A percentile compares a stretch with the other conserved stretches of the same genome.
phyloP scores from a whole-genome alignment of 805 yeast genomes.

The Schizosaccharomyces japonicus region DNA sequence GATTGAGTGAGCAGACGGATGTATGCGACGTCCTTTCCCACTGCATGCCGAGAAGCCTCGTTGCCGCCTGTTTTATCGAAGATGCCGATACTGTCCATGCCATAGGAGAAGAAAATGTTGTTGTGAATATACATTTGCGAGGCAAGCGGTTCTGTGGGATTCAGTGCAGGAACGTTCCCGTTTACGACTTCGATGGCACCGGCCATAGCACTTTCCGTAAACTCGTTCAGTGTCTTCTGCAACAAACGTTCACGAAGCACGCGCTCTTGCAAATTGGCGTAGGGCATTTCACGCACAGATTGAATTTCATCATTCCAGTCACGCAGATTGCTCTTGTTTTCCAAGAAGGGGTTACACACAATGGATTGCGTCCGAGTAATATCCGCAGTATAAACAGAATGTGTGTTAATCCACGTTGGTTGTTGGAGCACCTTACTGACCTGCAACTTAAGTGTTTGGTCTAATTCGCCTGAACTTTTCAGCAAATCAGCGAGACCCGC shows the following conservation, averaged over 20 bases:
- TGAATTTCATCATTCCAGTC: constrained; percentile 90
- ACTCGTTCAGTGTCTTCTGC: constrained; percentile 48
- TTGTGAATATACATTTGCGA: constrained; percentile 51
- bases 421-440: constrained; percentile 20
- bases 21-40: constrained; percentile 54
- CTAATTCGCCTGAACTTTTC: not conserved
- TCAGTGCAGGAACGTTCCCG: constrained; percentile 55
- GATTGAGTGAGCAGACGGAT: constrained; percentile 43
- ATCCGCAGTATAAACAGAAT: constrained; percentile 26
- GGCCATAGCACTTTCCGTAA: constrained; percentile 46
- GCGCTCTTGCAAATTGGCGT: constrained; percentile 33
- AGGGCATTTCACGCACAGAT: constrained; percentile 47
- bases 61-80: constrained; percentile 51
- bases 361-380: constrained; percentile 34
- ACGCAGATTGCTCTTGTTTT: constrained; percentile 23
- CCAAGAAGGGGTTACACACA: constrained; percentile 15
- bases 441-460: not conserved
- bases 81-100: constrained; percentile 43
- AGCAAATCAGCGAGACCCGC: constrained; percentile 22
- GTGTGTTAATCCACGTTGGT: constrained; percentile 49
- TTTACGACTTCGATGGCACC: constrained; percentile 58
- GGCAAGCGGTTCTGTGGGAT: constrained; percentile 43
- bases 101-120: constrained; percentile 69
- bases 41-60: constrained; percentile 63
- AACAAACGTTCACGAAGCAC: constrained; percentile 53